These are phyloP conservation scores for Cucurbita ficifolia DNA, from an alignment of 306 rosid genomes.

Conservation along the genomic window DNA sequence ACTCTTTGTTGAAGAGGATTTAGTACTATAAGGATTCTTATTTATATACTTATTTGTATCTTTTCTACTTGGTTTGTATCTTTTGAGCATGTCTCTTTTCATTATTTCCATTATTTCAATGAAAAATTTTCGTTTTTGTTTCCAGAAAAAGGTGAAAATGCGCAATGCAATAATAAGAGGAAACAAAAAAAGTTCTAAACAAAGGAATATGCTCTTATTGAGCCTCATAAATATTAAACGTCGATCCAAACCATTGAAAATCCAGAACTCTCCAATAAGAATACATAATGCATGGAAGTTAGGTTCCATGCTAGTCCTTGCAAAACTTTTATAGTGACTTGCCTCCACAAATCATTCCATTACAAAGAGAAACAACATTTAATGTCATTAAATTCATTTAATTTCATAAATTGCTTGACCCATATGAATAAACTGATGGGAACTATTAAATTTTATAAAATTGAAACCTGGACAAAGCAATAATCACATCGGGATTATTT, in stretches of 20 bases:
- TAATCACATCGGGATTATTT: not conserved
- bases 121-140: too few relatives aligned
- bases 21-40: too few relatives aligned
- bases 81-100: too few relatives aligned
- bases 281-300: not conserved
- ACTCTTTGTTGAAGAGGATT: too few relatives aligned
- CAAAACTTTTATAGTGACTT: not conserved
- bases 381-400: not conserved
- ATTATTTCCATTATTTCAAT: too few relatives aligned
- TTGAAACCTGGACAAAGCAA: not conserved
- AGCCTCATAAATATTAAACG: not conserved
- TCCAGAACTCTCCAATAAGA: not conserved
- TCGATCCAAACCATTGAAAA: not conserved
- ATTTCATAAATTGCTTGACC: not conserved
- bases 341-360: not conserved
- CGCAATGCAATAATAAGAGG: not conserved
- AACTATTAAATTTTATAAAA: not conserved
- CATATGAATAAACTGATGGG: not conserved
- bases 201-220: not conserved
- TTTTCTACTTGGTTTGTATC: too few relatives aligned
- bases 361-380: not conserved
- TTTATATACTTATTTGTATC: too few relatives aligned
- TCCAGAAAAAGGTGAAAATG: not conserved
- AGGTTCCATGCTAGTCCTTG: not conserved
- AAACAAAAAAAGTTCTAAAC: not conserved